Evolutionary conservation across 208 protist species (phyloP), one percentile per base, ranked within the genome.

Genomic region (Trypanosoma mega): DNA sequence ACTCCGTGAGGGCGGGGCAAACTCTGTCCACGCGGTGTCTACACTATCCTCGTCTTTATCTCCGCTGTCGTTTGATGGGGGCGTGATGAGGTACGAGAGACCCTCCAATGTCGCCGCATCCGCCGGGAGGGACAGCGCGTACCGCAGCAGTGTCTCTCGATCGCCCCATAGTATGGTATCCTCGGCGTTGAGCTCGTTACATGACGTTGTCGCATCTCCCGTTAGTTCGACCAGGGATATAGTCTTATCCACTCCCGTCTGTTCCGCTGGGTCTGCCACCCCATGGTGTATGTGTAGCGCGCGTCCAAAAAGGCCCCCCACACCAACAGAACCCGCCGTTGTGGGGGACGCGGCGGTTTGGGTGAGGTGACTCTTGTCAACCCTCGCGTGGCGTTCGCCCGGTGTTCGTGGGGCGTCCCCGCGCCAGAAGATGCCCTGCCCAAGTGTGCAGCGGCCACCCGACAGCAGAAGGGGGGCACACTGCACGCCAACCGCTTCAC

Each of bases 401-500:
- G 64, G 67, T 24, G 59, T 49, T 26, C 69, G 62, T 29, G 78
- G 73, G 0, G 53, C 58, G 31, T 84, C 80, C 63, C 81, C 84
- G 44, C 86, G 70, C 86, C 86, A 93, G 48, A 82, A 93, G 31
- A 90, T 43, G 27, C 90, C 80, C 20, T 64, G 50, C 55, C 83
- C 80, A 18, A 93, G 44, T 49, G 75, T 63, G 52, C 72, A 72
- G 23, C 53, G 46, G 12, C 46, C 72, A 50, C 57, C 78, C 1
- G 79, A 72, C 24, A 87, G 56, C 45, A 74, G 45, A 23, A 93
- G 68, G 0, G 84, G 80, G 23, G 64, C 63, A 63, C 76, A 87
- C 70, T 86, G 78, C 44, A 87, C 78, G 0, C 76, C 80, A 23
- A 71, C 72, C 3, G 43, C 71, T n/a, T 53, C 59, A 23, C 74